These are phyloP conservation scores for Physcia stellaris DNA, from an alignment of 495 filamentous ascomycete species.

Conservation along the genomic window DNA sequence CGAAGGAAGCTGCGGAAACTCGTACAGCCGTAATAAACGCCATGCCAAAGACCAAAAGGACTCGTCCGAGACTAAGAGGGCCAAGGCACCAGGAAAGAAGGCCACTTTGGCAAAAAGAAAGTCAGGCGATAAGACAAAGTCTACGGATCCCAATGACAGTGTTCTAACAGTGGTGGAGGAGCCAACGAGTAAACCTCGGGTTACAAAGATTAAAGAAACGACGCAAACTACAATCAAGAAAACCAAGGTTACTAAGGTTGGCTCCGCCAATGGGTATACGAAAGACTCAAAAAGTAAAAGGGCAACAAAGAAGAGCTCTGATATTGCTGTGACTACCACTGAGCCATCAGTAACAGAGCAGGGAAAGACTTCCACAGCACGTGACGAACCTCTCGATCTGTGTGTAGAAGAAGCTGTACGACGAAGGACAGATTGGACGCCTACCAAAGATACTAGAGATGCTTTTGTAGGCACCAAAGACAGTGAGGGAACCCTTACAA, in stretches of 20 bases:
- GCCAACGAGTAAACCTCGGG: not conserved
- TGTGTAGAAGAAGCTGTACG: slow-evolving; percentile 32
- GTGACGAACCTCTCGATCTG: slow-evolving; percentile 8
- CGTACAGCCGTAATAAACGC: not conserved
- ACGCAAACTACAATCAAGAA: slow-evolving; percentile 13
- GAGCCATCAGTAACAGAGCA: slow-evolving; percentile 11
- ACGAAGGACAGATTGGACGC: slow-evolving; percentile 46
- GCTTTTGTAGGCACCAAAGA: no score
- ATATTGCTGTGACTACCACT: not conserved
- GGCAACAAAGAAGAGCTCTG: not conserved
- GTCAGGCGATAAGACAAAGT: not conserved
- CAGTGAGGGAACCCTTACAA: no score
- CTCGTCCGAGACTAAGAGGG: not conserved
- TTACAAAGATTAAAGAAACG: slow-evolving; percentile 6
- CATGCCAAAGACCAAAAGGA: not conserved
- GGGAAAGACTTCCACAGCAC: slow-evolving; percentile 2
- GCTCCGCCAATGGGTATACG: not conserved
- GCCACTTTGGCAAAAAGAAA: not conserved
- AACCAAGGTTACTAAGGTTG: slow-evolving; percentile 11
- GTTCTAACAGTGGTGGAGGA: not conserved
- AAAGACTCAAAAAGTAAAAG: slow-evolving; percentile 3
- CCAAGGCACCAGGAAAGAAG: not conserved
- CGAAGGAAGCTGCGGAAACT: not conserved
- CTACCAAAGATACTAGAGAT: slow-evolving; percentile 19
- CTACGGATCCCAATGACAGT: not conserved